A percentile compares a stretch with the other conserved stretches of the same genome.
Evolutionary conservation across 306 rosid species (phyloP).

Genomic region (Castanea crenata): DNA sequence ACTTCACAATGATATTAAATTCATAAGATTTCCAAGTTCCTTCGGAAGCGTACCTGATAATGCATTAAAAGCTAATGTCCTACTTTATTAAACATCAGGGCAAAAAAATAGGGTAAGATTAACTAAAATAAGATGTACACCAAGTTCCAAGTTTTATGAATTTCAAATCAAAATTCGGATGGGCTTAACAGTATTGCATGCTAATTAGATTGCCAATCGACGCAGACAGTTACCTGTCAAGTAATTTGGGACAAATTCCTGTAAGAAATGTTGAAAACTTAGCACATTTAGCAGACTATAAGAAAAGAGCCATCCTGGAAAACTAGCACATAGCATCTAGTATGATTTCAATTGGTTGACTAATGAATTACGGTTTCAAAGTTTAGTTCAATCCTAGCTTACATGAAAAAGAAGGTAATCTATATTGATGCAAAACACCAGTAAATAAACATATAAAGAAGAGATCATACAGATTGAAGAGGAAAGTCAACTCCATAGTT

Average conservation of each 20-base stretch:
- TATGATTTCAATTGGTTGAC: too few relatives aligned
- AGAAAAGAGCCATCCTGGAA: not conserved
- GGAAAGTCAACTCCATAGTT: too few relatives aligned
- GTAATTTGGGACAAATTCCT: conserved; percentile 58
- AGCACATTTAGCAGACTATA: not conserved
- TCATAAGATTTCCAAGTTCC: conserved; percentile 56
- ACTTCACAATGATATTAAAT: too few relatives aligned
- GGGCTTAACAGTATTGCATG: conserved; percentile 72
- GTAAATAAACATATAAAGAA: too few relatives aligned
- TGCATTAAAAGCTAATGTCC: conserved; percentile 59
- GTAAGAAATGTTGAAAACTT: conserved; percentile 16
- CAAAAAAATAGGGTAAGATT: not conserved
- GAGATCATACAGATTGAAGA: too few relatives aligned
- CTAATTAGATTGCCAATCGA: conserved; percentile 58
- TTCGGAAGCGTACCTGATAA: conserved; percentile 76
- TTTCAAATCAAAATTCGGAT: not conserved
- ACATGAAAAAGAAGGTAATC: too few relatives aligned
- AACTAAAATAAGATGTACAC: not conserved
- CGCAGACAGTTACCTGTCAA: conserved; percentile 66
- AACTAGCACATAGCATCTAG: not conserved
- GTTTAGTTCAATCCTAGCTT: too few relatives aligned
- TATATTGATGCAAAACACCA: too few relatives aligned
- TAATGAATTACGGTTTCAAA: not conserved
- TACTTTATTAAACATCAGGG: conserved; percentile 18
- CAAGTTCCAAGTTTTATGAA: not conserved